Evolutionary conservation across 2,329 filamentous ascomycete genomes (phyloP), one percentile per base, ranked within the genome.

Genomic region (Fusarium keratoplasticum): DNA sequence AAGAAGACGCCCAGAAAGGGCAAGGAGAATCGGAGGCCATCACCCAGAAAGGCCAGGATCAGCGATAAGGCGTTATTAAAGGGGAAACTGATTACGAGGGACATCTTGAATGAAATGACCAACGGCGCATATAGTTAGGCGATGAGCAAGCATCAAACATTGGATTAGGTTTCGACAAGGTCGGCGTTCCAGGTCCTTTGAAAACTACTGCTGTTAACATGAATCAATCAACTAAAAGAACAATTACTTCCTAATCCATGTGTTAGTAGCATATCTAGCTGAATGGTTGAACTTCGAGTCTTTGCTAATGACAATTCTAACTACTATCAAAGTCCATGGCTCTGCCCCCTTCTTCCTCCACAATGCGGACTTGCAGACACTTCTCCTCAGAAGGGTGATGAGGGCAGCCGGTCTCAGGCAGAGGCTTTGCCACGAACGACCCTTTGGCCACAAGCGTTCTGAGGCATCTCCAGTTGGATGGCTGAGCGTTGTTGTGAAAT

Each of bases 51-150:
- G 76, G 87, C 84, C 9, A 91, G 89, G 77, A 86, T 90, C 54
- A 90, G 91, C 0, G 88, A 88, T 61, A 89, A 88, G 73, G 86
- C 88, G 35, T 83, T 96, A 67, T 82, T 95, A 74, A 91, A 90
- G 67, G 90, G 89, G 38, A 90, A 91, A 77, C 89, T 91, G 38
- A 87, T 97, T 64, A 86, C 95, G 79, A 89, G 90, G 79, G 93
- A 96, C 85, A 91, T 98, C 73, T 86, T 95, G 76, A 94, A 96
- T 83, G 94, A 95, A 73, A 85, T 91, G 83, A 87, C 83, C 62
- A 83, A 85, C 66, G 84, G 84, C 75, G 83, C 80, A 78, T 85
- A 82, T 79, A 63, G 83, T 75, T 68, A 66, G 57, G 65, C 64
- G 40, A 40, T 20, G 22, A 40, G 33, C 22, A 57, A 14, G 18